Evolutionary conservation across 129 eudicot genomes (phyloP), one percentile per base, ranked within the genome.

Genomic region (Calendula officinalis): DNA sequence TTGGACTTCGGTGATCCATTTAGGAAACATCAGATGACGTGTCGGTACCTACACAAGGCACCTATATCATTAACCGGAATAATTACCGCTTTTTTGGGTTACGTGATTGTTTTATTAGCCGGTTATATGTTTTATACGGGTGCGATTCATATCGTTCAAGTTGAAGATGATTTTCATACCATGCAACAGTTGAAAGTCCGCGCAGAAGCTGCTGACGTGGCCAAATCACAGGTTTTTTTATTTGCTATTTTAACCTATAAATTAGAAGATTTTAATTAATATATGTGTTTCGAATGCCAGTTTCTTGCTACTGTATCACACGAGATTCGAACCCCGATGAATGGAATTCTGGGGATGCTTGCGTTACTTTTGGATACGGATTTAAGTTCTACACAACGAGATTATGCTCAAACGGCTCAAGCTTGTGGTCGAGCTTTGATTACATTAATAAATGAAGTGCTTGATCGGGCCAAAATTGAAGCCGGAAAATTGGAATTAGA

Each of bases 131-230:
- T 72, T 13, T 78, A 89, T 64, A 46, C 74, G 9, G 88, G 88
- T 6, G 88, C 76, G 10, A 76, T 47, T 30, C 90, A 81, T 64
- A 83, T 86, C 60, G 86, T 76, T 66, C 79, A 78, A 70, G 88
- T 89, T 13, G 82, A 78, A 75, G 86, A 89, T 17, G 91, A 86
- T 67, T 89, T 72, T 61, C 68, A 68, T 60, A 62, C 83, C 51
- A 89, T 89, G 97, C 72, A 83, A 61, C 72, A 68, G 54, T 53
- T 89, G 7, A 89, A 85, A 77, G 82, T 70, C 44, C 82, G 64
- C 36, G 97, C 97, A 34, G 97, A 89, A 74, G 97, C 97, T 53
- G 97, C 95, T 62, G 95, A 89, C 56, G 86, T 89, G 7, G 95
- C 97, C 67, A 89, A 89, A 79, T 85, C 97, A 40, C 96, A 79